phyloP scores from a whole-genome alignment of 2,329 filamentous ascomycete genomes.

The Colletotrichum tofieldiae region DNA sequence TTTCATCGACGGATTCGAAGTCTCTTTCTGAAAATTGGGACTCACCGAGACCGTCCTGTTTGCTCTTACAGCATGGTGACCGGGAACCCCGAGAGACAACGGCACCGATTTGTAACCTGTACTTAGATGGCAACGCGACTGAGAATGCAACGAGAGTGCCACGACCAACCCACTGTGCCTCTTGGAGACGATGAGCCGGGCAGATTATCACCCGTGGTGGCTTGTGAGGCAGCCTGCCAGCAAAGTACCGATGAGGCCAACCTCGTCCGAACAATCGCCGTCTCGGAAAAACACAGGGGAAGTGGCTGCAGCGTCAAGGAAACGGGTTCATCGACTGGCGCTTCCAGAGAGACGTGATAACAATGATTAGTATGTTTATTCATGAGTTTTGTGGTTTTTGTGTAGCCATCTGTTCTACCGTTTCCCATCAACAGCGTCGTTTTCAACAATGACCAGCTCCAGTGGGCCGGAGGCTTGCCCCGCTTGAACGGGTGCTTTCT shows the following conservation, averaged over 20 bases:
- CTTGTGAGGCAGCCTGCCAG: not conserved
- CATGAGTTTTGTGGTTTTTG: constrained; percentile 7
- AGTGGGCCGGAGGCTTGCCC: not conserved
- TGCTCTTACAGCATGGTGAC: not conserved
- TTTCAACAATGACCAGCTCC: not conserved
- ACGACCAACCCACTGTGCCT: not conserved
- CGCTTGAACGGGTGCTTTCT: not conserved
- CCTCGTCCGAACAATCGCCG: not conserved
- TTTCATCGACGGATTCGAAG: no score
- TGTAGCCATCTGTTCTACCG: constrained; percentile 20
- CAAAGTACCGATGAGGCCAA: not conserved
- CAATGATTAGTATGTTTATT: not conserved
- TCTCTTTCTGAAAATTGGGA: not conserved
- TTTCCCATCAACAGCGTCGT: not conserved
- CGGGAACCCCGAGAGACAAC: not conserved
- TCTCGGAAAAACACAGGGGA: no score
- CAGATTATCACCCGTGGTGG: not conserved
- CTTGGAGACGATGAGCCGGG: not conserved
- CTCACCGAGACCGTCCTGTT: not conserved
- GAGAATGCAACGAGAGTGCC: not conserved
- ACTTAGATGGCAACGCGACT: not conserved
- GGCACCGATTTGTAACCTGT: not conserved
- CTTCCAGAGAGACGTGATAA: not conserved
- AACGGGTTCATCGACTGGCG: not conserved
- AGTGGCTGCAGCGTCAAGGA: not conserved